Percentiles rank a stretch among this genome's conserved stretches.
phyloP scores from a whole-genome alignment of 331 rosid genomes.

The Malus hybrid region DNA sequence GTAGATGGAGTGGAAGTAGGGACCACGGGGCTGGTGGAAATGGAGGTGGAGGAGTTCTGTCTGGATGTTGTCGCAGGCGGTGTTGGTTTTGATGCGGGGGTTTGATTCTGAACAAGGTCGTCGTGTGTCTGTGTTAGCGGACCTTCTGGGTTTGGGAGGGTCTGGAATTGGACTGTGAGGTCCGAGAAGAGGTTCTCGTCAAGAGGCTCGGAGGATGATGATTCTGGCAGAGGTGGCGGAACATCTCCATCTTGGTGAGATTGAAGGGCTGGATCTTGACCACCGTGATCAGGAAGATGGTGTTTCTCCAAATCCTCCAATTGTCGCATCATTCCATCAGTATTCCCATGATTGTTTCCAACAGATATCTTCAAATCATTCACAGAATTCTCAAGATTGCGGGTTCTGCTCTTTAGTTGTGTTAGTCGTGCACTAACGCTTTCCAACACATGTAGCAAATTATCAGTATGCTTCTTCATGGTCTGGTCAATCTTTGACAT shows the following conservation, averaged over 20 bases:
- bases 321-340: not conserved
- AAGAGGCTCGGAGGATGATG: conserved; percentile 44
- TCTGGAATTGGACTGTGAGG: conserved; percentile 42
- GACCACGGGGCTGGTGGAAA: not conserved
- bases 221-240: not conserved
- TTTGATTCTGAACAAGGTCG: not conserved
- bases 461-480: conserved; percentile 64
- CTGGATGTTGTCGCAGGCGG: conserved; percentile 3
- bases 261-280: not conserved
- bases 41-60: conserved; percentile 30
- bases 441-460: conserved; percentile 63
- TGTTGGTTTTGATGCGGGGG: not conserved
- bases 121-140: too few relatives aligned
- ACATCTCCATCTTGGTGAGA: not conserved
- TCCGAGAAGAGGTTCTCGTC: conserved; percentile 82
- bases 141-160: not conserved
- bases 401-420: conserved; percentile 72
- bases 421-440: conserved; percentile 77
- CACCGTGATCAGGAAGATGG: not conserved
- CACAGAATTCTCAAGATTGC: conserved; percentile 64
- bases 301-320: conserved; percentile 13
- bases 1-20: not conserved
- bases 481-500: conserved; percentile 70
- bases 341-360: not conserved
- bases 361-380: conserved; percentile 50